A percentile compares a stretch with the other conserved stretches of the same genome.
Evolutionary conservation across 73 alveolate species (phyloP).

Genomic region (Paramecium bursaria): DNA sequence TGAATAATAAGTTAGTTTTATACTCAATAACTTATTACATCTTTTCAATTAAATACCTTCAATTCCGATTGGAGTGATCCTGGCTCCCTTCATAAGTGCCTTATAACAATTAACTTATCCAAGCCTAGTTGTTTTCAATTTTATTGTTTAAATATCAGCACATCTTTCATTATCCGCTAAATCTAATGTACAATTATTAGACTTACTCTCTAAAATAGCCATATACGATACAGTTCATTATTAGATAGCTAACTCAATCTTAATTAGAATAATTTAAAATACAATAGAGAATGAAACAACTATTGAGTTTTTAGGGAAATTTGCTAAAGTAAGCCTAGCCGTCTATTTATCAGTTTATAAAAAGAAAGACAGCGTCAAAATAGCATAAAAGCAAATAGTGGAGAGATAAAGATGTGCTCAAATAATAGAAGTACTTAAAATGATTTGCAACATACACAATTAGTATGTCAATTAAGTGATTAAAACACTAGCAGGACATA

Average conservation of each 20-base stretch:
- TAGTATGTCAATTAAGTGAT: conserved; percentile 5
- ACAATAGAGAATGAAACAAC: not conserved
- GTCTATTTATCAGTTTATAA: conserved; percentile 18
- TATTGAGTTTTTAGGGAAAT: conserved; percentile 22
- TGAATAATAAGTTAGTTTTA: not conserved
- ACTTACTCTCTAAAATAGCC: conserved; percentile 27
- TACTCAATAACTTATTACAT: not conserved
- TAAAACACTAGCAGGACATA: conserved; percentile 44
- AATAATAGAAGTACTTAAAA: conserved; percentile 23
- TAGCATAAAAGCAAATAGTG: not conserved
- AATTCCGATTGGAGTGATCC: not conserved
- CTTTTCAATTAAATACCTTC: conserved; percentile 12
- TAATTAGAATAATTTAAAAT: not conserved
- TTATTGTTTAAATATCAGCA: not conserved
- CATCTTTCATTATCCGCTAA: not conserved
- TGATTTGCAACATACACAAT: not conserved
- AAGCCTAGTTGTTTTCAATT: conserved; percentile 33
- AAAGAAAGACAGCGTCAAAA: not conserved
- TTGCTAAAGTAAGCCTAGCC: conserved; percentile 29
- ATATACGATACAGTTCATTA: conserved; percentile 44
- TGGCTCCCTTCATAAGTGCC: conserved; percentile 17
- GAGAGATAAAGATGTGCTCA: conserved; percentile 28
- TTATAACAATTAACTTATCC: conserved; percentile 26
- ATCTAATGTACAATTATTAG: conserved; percentile 10
- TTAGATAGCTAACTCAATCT: not conserved